A percentile compares a stretch with the other conserved stretches of the same genome.
Conservation (phyloP, 2,329 filamentous ascomycete species). For the Fusarium euwallaceae region DNA sequence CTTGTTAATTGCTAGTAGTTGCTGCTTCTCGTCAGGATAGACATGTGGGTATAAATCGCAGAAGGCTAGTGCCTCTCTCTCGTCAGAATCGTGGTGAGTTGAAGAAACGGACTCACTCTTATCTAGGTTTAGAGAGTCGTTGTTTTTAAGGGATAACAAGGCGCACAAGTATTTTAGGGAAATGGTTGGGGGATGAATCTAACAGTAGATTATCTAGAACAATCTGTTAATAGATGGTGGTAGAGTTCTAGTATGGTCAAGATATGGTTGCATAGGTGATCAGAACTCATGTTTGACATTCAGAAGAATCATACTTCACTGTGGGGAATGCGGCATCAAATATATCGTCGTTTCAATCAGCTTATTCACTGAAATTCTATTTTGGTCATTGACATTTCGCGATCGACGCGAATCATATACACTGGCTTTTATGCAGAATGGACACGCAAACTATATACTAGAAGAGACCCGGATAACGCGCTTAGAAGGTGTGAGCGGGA, state of each 20-base stretch:
- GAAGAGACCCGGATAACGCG: background rate
- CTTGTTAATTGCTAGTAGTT: background rate
- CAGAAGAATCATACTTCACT: background rate
- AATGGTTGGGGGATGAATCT: background rate
- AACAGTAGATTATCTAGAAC: background rate
- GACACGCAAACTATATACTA: background rate
- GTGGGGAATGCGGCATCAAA: background rate
- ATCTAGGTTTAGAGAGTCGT: background rate
- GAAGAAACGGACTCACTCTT: background rate
- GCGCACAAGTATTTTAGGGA: background rate
- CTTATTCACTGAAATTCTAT: background rate
- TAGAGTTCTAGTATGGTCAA: too few relatives aligned
- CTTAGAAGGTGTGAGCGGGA: conserved; percentile 12
- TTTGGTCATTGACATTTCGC: background rate
- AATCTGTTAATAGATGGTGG: background rate
- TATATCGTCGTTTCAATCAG: background rate
- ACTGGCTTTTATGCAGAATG: background rate
- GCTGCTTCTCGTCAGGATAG: background rate
- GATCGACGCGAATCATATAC: background rate
- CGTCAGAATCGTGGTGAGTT: background rate
- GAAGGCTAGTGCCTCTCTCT: background rate
- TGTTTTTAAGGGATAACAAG: background rate
- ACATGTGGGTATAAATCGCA: too few relatives aligned
- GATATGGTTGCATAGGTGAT: background rate
- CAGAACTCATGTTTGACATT: background rate